A percentile compares a stretch with the other conserved stretches of the same genome.
These are phyloP conservation scores for Leccinum variicolor DNA, from an alignment of 768 basidiomycete genomes.

Conservation along the genomic window DNA sequence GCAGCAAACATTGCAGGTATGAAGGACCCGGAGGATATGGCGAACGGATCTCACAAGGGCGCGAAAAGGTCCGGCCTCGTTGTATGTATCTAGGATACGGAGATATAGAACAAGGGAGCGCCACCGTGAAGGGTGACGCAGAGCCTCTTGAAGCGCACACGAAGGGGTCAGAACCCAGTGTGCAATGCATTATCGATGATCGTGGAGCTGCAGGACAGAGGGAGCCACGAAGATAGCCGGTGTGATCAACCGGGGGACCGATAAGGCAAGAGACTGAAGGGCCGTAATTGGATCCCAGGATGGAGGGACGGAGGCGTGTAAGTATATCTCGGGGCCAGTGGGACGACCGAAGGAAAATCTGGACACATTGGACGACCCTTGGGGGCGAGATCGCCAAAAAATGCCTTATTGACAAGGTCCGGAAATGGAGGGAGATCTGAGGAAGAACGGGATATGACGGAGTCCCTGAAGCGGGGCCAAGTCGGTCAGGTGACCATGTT, in stretches of 20 bases:
- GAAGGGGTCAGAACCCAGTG: not conserved
- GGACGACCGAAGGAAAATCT: slow-evolving; percentile 5
- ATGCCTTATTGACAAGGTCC: slow-evolving; percentile 20
- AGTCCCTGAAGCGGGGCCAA: slow-evolving; percentile 22
- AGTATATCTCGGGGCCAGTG: not conserved
- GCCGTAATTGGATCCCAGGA: slow-evolving; percentile 7
- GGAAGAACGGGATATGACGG: slow-evolving; percentile 18
- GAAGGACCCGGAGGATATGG: not conserved
- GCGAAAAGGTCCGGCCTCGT: slow-evolving; percentile 11
- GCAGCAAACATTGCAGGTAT: not conserved
- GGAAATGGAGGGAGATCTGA: slow-evolving; percentile 27
- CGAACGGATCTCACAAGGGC: slow-evolving; percentile 15
- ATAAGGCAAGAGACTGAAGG: slow-evolving; percentile 8
- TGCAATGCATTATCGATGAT: not conserved
- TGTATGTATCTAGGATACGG: slow-evolving; percentile 11
- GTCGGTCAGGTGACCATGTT: slow-evolving; percentile 16
- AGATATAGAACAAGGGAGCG: slow-evolving; percentile 1
- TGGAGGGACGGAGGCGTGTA: not conserved
- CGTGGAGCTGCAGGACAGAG: not conserved
- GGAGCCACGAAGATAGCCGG: slow-evolving; percentile 12
- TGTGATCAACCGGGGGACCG: slow-evolving; percentile 6
- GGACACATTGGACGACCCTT: slow-evolving; percentile 1
- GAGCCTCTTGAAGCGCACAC: not conserved
- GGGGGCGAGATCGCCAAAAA: slow-evolving; percentile 20
- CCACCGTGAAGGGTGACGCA: not conserved